Percentiles rank a stretch among this genome's conserved stretches.
phyloP scores from a whole-genome alignment of 352 stramenopile species.

The Saprolegnia diclina region DNA sequence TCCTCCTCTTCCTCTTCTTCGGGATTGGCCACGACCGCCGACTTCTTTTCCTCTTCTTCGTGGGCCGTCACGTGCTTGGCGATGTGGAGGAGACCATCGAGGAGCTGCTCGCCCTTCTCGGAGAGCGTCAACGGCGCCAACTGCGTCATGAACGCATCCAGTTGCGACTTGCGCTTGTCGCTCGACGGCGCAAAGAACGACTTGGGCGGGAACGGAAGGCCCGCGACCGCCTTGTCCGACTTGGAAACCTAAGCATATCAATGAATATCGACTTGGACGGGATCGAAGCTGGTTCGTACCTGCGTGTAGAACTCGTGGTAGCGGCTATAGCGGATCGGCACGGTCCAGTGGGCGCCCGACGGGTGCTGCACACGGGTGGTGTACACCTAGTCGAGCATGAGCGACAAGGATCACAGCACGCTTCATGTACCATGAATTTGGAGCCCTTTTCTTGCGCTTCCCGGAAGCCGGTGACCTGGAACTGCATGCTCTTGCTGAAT shows the following conservation, averaged over 20 bases:
- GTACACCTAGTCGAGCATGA: conserved; percentile 8
- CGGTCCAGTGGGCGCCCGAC: conserved; percentile 2
- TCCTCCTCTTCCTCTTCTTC: background rate
- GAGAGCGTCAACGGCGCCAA: conserved; percentile 4
- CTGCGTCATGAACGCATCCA: conserved; percentile 22
- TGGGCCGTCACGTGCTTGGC: conserved; percentile 7
- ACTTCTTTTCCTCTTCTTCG: conserved; percentile 6
- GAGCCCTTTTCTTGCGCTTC: background rate
- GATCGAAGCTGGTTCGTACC: conserved; percentile 4
- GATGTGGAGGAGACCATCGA: conserved; percentile 8
- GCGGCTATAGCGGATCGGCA: conserved; percentile 21
- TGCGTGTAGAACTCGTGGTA: conserved; percentile 24
- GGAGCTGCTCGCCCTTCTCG: background rate
- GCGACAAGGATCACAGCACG: background rate
- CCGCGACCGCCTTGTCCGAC: conserved; percentile 4
- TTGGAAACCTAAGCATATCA: conserved; percentile 8
- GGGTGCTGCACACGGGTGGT: conserved; percentile 12
- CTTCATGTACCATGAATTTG: conserved; percentile 15
- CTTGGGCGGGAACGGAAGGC: conserved; percentile 19
- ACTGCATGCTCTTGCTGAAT: conserved; percentile 12
- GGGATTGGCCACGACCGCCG: background rate
- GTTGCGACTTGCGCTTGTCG: conserved; percentile 8
- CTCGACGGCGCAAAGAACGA: conserved; percentile 22
- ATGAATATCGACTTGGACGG: background rate
- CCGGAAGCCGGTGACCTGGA: conserved; percentile 20